Conservation (phyloP, 805 yeast genomes). For the Yamadazyma akitaensis region DNA sequence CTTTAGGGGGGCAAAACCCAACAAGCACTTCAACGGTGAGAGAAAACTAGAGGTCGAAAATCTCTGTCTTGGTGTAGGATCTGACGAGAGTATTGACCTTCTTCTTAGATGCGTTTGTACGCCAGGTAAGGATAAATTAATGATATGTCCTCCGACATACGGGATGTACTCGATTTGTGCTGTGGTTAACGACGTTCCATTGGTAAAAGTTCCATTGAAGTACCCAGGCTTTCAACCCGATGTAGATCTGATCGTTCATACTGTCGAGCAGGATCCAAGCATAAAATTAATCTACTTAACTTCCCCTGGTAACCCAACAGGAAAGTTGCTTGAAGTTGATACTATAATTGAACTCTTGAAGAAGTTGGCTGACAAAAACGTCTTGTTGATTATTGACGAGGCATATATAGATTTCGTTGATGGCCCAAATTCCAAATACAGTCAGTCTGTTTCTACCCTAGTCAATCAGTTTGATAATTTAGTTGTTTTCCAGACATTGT, state of each 20-base stretch:
- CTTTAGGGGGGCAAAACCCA: conserved; percentile 60
- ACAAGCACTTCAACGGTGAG: conserved; percentile 13
- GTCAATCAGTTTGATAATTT: conserved; percentile 81
- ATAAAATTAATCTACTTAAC: conserved; percentile 82
- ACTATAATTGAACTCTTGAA: conserved; percentile 39
- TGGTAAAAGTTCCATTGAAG: conserved; percentile 67
- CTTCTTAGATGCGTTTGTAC: conserved; percentile 77
- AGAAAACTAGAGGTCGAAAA: conserved; percentile 53
- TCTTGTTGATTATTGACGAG: conserved; percentile 84
- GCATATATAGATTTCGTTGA: conserved; percentile 83
- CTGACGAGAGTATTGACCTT: conserved; percentile 93
- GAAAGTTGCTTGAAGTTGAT: conserved; percentile 49
- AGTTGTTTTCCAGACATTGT: conserved; percentile 85
- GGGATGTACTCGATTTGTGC: conserved; percentile 97
- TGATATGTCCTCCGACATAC: conserved; percentile 92
- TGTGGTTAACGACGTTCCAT: conserved; percentile 78
- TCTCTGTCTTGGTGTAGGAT: conserved; percentile 92
- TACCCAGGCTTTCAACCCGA: conserved; percentile 54
- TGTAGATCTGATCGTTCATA: conserved; percentile 49
- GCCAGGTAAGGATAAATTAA: conserved; percentile 79
- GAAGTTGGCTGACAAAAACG: conserved; percentile 58
- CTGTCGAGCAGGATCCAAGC: conserved; percentile 50
- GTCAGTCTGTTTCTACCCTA: conserved; percentile 61
- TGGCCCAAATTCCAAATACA: conserved; percentile 9
- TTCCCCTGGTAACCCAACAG: conserved; percentile 98